Evolutionary conservation across 2,329 filamentous ascomycete genomes (phyloP).

Genomic region (Paraphaeosphaeria sporulosa): DNA sequence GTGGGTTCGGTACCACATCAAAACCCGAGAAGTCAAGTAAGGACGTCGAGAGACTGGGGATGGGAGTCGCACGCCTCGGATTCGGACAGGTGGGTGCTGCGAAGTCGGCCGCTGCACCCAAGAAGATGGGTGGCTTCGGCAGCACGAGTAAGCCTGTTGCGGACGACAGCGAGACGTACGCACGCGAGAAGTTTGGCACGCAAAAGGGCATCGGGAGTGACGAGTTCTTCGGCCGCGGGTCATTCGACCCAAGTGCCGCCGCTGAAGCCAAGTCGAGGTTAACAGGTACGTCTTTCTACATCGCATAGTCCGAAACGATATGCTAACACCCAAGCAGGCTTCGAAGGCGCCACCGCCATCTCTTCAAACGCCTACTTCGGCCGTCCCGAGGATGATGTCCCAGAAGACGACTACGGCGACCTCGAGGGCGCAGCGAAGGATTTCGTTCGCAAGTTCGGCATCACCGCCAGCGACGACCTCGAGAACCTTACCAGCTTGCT

Average conservation of each 20-base stretch:
- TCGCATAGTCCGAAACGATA: background rate
- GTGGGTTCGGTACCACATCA: constrained; percentile 68
- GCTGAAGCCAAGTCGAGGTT: constrained; percentile 87
- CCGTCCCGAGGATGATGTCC: constrained; percentile 80
- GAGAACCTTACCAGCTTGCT: constrained; percentile 86
- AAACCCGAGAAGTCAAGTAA: constrained; percentile 66
- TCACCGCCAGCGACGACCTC: constrained; percentile 93
- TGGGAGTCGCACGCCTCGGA: constrained; percentile 84
- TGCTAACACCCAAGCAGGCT: constrained; percentile 60
- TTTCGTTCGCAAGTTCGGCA: constrained; percentile 92
- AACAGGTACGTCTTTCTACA: constrained; percentile 54
- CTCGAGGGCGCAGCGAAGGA: constrained; percentile 94
- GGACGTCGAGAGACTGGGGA: constrained; percentile 87
- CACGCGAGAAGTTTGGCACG: constrained; percentile 83
- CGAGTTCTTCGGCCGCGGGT: constrained; percentile 94
- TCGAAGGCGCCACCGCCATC: constrained; percentile 90
- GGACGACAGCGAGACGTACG: constrained; percentile 82
- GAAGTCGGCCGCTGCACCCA: constrained; percentile 67
- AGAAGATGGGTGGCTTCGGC: constrained; percentile 88
- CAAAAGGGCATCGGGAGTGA: constrained; percentile 98
- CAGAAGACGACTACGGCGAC: constrained; percentile 81
- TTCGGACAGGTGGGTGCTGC: constrained; percentile 81
- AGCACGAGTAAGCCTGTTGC: constrained; percentile 75
- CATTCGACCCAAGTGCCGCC: constrained; percentile 81
- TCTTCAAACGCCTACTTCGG: constrained; percentile 98